These are phyloP conservation scores for Globisporangium megalacanthum DNA, from an alignment of 352 stramenopile genomes.

Conservation along the genomic window DNA sequence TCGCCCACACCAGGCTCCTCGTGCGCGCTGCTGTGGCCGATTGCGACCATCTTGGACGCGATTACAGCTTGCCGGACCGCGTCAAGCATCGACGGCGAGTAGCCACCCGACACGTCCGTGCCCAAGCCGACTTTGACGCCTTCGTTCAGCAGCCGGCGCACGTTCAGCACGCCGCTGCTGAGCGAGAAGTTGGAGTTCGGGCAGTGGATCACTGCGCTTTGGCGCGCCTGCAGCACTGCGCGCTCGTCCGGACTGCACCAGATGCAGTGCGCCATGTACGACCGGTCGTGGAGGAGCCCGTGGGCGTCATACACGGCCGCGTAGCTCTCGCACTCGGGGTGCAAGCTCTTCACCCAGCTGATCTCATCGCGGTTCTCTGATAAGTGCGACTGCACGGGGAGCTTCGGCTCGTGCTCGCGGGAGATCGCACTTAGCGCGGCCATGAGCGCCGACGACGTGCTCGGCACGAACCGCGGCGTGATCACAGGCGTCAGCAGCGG, in stretches of 20 bases:
- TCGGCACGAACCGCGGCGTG: slow-evolving; percentile 93
- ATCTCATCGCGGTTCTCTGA: slow-evolving; percentile 89
- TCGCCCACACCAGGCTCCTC: slow-evolving; percentile 18
- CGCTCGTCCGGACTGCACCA: slow-evolving; percentile 79
- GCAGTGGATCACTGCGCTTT: slow-evolving; percentile 91
- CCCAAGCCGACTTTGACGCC: slow-evolving; percentile 90
- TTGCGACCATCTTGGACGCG: slow-evolving; percentile 81
- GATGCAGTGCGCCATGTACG: slow-evolving; percentile 95
- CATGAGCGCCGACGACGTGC: slow-evolving; percentile 84
- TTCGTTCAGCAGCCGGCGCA: slow-evolving; percentile 62
- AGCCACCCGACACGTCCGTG: slow-evolving; percentile 93
- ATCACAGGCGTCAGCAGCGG: slow-evolving; percentile 85
- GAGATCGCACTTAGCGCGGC: slow-evolving; percentile 73
- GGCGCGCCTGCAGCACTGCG: slow-evolving; percentile 47
- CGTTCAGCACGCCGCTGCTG: slow-evolving; percentile 80
- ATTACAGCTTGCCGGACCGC: slow-evolving; percentile 88
- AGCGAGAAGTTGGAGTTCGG: slow-evolving; percentile 95
- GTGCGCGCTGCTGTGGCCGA: slow-evolving; percentile 48
- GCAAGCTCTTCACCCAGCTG: slow-evolving; percentile 74
- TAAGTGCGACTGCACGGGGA: slow-evolving; percentile 90
- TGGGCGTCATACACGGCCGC: slow-evolving; percentile 76
- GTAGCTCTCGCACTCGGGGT: slow-evolving; percentile 80
- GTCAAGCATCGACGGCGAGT: slow-evolving; percentile 93
- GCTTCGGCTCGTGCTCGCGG: slow-evolving; percentile 53
- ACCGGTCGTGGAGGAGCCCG: slow-evolving; percentile 83